Conservation (phyloP, 176 grass and related monocot genomes). For the Oryza australiensis region DNA sequence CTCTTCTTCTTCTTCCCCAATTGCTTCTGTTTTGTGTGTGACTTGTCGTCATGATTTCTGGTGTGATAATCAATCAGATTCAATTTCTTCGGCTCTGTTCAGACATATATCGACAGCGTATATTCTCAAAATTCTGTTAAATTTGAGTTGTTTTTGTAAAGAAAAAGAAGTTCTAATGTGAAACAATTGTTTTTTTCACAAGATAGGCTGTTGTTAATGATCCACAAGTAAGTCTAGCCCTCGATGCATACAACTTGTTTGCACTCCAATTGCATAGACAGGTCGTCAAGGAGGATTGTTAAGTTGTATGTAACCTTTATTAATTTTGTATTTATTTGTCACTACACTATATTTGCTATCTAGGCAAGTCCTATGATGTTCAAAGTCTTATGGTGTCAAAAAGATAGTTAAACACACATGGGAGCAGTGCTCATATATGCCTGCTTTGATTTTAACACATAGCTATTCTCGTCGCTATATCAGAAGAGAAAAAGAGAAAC, state of each 20-base stretch:
- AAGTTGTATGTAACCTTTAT: neutral
- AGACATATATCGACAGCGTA: too few relatives aligned
- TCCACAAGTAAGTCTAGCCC: neutral
- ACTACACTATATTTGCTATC: neutral
- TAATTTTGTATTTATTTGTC: neutral
- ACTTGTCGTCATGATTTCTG: too few relatives aligned
- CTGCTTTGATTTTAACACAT: neutral
- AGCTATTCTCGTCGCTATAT: neutral
- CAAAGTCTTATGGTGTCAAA: neutral
- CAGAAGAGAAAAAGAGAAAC: conserved; percentile 30
- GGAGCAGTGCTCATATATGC: neutral
- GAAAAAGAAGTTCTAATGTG: too few relatives aligned
- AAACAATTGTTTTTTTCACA: neutral
- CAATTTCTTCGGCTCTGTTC: too few relatives aligned
- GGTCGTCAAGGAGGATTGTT: neutral
- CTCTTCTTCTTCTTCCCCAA: neutral
- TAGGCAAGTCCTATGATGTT: too few relatives aligned
- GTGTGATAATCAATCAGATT: too few relatives aligned
- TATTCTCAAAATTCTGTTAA: too few relatives aligned
- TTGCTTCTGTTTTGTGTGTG: too few relatives aligned
- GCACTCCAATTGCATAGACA: neutral
- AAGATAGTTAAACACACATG: neutral
- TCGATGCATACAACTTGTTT: neutral
- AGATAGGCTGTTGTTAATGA: neutral
- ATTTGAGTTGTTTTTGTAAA: neutral